A percentile compares a stretch with the other conserved stretches of the same genome.
These are phyloP conservation scores for Plasmodium ovale DNA, from an alignment of 169 alveolate species.

Conservation along the genomic window DNA sequence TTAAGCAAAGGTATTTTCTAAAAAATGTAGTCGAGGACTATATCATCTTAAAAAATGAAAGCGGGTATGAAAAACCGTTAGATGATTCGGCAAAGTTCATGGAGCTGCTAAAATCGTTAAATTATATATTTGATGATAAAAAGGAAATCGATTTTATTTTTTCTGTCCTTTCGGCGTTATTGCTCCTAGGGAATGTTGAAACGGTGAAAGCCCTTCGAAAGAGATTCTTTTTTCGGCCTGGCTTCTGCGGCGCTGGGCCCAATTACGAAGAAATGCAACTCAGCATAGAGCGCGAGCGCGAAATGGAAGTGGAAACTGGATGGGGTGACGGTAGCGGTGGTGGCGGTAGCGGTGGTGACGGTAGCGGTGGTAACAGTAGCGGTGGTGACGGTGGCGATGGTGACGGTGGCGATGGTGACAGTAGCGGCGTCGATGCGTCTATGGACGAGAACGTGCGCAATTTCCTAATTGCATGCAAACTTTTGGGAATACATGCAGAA, in stretches of 20 bases:
- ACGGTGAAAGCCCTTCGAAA: slow-evolving; percentile 1
- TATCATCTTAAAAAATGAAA: slow-evolving; percentile 20
- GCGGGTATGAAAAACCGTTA: not conserved
- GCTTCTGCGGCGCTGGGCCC: not conserved
- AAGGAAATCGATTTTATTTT: slow-evolving; percentile 59
- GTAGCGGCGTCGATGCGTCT: not conserved
- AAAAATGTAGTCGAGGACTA: slow-evolving; percentile 43
- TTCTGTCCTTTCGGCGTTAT: slow-evolving; percentile 46
- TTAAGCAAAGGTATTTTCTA: slow-evolving; percentile 49
- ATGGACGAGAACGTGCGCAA: slow-evolving; percentile 1
- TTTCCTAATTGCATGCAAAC: slow-evolving; percentile 32
- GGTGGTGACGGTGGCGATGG: no score
- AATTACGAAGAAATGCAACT: slow-evolving; percentile 17
- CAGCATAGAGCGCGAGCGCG: no score
- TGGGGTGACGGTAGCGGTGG: no score
- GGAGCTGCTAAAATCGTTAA: slow-evolving; percentile 33
- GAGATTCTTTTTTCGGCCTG: not conserved
- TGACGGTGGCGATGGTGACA: not conserved
- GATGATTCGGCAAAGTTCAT: slow-evolving; percentile 8
- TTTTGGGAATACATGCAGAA: slow-evolving; percentile 29
- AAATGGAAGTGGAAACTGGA: no score
- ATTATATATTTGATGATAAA: slow-evolving; percentile 57
- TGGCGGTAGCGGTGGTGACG: no score
- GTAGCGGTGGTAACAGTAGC: no score
- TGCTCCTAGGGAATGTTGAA: slow-evolving; percentile 48